Base-by-base conservation (phyloP, 2,329 filamentous ascomycete species). In the Coleophoma crateriformis region DNA sequence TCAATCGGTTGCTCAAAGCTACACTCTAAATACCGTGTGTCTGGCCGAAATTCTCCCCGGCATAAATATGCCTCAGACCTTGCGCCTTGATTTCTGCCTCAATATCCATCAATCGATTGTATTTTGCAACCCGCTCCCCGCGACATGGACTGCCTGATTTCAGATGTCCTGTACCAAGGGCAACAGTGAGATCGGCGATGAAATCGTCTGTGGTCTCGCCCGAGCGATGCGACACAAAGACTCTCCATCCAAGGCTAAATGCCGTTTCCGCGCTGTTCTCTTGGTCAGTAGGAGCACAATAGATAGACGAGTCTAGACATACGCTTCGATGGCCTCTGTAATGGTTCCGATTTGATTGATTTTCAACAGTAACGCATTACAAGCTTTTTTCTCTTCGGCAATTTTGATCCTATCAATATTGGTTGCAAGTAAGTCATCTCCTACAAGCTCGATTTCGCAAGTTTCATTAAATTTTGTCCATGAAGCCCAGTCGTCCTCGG, bases 21-120 rank as follows among this genome's bases (percentile, higher is more conserved):
- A 3, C 19, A 19, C 19, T 19, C 19, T 19, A 19, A 19, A 19
- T 19, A 19, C 19, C 19, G 19, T 19, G 19, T 19, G 19, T 19
- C 3, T 19, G 19, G 2, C 19, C 19, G 19, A 19, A 19, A 19
- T 19, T 19, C 19, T 19, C 19, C 19, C 19, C 19, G 19, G 19
- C 19, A 19, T 19, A 19, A 19, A 19, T 2, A 19, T 19, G 19
- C 19, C 19, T 19, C 19, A 19, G 19, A 19, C 19, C 19, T 19
- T 19, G 19, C 19, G 27, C 50, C 32, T 52, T 41, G 22, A 67
- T 47, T 44, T 68, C 57, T 37, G 63, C 65, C 51, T 71, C 69
- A 54, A 72, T 72, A 51, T 72, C 69, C 65, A 72, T 66, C 27
- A 72, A 56, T 3, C 69, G 67, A 54, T 72, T 73, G 56, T 71